Percentiles rank a stretch among this genome's conserved stretches.
Conservation (phyloP, 176 grass and related monocot species). For the Oryza meridionalis region DNA sequence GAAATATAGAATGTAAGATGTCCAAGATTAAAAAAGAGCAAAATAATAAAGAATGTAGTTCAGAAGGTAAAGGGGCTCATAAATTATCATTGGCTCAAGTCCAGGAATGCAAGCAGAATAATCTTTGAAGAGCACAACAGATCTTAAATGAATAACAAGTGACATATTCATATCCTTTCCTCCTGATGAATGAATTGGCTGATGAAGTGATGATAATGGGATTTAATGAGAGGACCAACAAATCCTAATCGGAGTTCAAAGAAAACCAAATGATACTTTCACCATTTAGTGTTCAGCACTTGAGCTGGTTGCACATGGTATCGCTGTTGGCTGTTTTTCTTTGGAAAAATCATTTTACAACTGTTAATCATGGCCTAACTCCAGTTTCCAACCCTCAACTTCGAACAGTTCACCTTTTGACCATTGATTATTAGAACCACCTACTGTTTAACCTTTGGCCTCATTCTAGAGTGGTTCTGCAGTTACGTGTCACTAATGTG, state of each 20-base stretch:
- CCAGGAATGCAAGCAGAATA: not conserved
- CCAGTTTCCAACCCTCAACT: not conserved
- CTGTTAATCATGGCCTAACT: not conserved
- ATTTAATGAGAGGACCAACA: not conserved
- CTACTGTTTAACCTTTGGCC: not conserved
- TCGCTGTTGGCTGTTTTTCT: not conserved
- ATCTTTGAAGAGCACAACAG: not conserved
- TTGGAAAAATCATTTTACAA: not conserved
- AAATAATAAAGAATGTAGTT: conserved; percentile 29
- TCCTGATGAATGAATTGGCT: not conserved
- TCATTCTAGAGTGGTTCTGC: not conserved
- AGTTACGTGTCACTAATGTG: not conserved
- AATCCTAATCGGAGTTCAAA: not conserved
- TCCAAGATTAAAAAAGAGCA: not conserved
- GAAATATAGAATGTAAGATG: not conserved
- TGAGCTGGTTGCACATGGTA: conserved; percentile 5
- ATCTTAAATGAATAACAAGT: not conserved
- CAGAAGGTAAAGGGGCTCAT: not conserved
- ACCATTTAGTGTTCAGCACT: not conserved
- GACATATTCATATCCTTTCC: conserved; percentile 1
- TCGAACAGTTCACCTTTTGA: not conserved
- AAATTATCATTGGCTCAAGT: conserved; percentile 4
- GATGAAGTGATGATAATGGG: not conserved
- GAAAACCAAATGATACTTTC: not conserved
- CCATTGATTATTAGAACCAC: not conserved